A percentile compares a stretch with the other conserved stretches of the same genome.
Evolutionary conservation across 108 stramenopile genomes (phyloP).

Genomic region (Asterionellopsis glacialis): DNA sequence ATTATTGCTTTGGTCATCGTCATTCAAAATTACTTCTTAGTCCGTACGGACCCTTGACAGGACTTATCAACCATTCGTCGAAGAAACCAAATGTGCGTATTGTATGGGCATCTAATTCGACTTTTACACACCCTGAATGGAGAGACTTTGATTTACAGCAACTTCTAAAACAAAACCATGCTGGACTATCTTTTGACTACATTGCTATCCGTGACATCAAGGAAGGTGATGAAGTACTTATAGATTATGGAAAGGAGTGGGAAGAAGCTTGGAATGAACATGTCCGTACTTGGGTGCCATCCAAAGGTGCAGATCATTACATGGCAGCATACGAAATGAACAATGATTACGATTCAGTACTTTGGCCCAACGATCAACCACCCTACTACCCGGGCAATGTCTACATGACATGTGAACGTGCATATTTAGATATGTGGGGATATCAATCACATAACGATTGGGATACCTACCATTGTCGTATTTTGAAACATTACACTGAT

Average conservation of each 20-base stretch:
- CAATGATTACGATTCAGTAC: conserved; percentile 8
- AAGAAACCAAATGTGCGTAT: conserved; percentile 40
- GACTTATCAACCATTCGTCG: conserved; percentile 59
- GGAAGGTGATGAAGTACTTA: conserved; percentile 57
- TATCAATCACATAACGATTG: conserved; percentile 4
- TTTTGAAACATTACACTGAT: conserved; percentile 11
- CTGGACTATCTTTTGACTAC: conserved; percentile 41
- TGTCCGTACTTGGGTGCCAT: conserved; percentile 24
- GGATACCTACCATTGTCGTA: conserved; percentile 14
- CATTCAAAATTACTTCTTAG: conserved; percentile 50
- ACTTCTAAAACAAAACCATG: conserved; percentile 14
- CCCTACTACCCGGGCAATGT: background rate
- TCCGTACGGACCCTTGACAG: conserved; percentile 58
- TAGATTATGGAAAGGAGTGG: conserved; percentile 66
- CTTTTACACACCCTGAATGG: conserved; percentile 22
- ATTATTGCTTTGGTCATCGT: conserved; percentile 72
- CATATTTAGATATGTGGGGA: conserved; percentile 8
- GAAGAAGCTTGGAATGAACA: conserved; percentile 46
- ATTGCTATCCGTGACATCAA: conserved; percentile 48
- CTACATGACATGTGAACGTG: background rate
- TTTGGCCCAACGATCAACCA: background rate
- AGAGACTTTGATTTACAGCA: conserved; percentile 25
- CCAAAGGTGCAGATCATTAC: conserved; percentile 12
- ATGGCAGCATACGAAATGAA: conserved; percentile 29
- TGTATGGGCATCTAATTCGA: conserved; percentile 23